Evolutionary conservation across 352 stramenopile genomes (phyloP), one percentile per base, ranked within the genome.

Genomic region (Globisporangium viniferum): DNA sequence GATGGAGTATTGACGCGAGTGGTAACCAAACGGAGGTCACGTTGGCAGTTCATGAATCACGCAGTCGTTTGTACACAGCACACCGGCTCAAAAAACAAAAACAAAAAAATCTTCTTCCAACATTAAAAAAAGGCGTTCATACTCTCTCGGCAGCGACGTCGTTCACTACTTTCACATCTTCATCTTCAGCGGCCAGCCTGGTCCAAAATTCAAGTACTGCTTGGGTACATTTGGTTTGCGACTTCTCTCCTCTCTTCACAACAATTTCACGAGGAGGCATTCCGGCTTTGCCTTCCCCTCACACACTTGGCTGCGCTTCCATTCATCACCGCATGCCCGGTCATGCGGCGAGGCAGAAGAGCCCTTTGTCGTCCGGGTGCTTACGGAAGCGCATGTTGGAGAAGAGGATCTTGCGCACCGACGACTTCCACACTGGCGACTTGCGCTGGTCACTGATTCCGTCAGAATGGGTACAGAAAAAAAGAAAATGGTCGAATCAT

Each of bases 401-500:
- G 67, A 95, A 94, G 35, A 96, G 73, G 58, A 96, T 96, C 78
- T 96, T 96, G 71, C 89, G 87, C 54, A 96, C 89, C 2, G 87
- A 95, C 14, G 87, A 95, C 69, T 94, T 96, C 89, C 89, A 96
- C 59, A 96, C 89, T 5, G 87, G 89, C 41, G 84, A 95, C 68
- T 94, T 94, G 67, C 87, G 84, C 66, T 94, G 82, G 63, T 96
- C 89, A 58, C 86, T 89, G 41, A 24, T 51, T 5, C 44, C 18
- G 20, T 14, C n/a, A 24, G 29, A 39, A 67, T 51, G 44, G 44
- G 44, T 24, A 24, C 44, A 51, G 22, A 24, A 51, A 18, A 2
- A 10, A 51, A 51, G 5, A 8, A 49, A 49, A 48, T 48, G 39
- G 39, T 48, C 20, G 4, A 5, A 24, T 24, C 24, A 24, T 24